These are phyloP conservation scores for Gossypium arboreum DNA, from an alignment of 345 rosid genomes.

Conservation along the genomic window DNA sequence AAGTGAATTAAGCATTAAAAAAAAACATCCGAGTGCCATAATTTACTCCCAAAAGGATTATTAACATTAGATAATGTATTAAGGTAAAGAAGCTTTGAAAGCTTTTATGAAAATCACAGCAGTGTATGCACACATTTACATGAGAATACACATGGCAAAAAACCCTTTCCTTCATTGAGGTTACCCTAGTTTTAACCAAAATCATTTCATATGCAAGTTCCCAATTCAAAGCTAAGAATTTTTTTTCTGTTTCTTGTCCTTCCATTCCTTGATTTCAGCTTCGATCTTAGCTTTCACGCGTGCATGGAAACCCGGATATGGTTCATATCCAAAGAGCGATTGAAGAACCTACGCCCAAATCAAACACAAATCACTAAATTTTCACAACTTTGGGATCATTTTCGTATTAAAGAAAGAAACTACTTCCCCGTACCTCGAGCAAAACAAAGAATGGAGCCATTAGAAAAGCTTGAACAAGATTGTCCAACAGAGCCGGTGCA, in stretches of 20 bases:
- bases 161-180: neutral
- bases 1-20: too few relatives aligned
- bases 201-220: neutral
- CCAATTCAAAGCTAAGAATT: neutral
- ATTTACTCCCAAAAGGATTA: too few relatives aligned
- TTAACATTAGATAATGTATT: neutral
- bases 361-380: neutral
- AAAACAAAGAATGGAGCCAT: slow-evolving; percentile 94
- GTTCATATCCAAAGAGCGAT: slow-evolving; percentile 56
- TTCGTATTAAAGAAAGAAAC: neutral
- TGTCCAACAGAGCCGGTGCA: slow-evolving; percentile 81
- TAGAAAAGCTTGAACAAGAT: slow-evolving; percentile 68
- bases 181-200: neutral
- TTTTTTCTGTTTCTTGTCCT: slow-evolving; percentile 46
- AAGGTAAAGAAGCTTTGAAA: neutral
- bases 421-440: slow-evolving; percentile 54
- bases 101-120: neutral
- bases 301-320: slow-evolving; percentile 74
- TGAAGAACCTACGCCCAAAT: slow-evolving; percentile 55
- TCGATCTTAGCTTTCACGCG: slow-evolving; percentile 55
- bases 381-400: neutral
- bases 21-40: too few relatives aligned
- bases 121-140: neutral
- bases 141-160: neutral
- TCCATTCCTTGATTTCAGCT: slow-evolving; percentile 50